Evolutionary conservation across 805 yeast species (phyloP), one percentile per base, ranked within the genome.

Genomic region (Sugiyamaella smithiae): DNA sequence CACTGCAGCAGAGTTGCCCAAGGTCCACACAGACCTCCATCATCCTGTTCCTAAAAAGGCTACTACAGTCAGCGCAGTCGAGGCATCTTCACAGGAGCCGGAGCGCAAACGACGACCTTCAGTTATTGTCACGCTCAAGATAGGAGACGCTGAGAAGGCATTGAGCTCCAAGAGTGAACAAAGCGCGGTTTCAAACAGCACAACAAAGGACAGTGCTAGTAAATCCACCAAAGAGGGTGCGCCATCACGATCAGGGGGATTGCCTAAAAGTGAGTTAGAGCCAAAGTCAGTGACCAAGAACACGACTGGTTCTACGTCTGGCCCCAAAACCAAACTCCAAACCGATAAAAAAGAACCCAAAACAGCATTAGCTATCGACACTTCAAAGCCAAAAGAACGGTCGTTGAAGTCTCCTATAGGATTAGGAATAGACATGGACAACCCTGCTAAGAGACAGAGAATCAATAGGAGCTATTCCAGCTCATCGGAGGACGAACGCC

Each of bases 31-130:
- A 24, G 16, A 29, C 14, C 43, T 49, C 11, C 46, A 38, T 9
- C 52, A 52, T 5, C 55, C 55, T 2, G 48, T 49, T 5, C 55
- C 55, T 7, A 50, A 49, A 38, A 36, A 49, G 4, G 50, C 40
- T 9, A 32, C 46, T 23, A 20, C 23, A 20, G 7, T 16, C 5
- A 7, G 24, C 25, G n/a, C 37, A 41, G 17, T 17, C 43, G 43
- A 38, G 45, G 26, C 37, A 11, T 40, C 43, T 3, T 14, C 36
- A 5, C 16, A 29, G 23, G 31, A 31, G 12, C 9, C 38, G 4
- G 38, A 35, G 6, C 19, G 22, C 26, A 28, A 46, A 17, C 40
- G 50, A 9, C 26, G 51, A 5, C 47, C 40, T 25, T 52, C 55
- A 23, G 33, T 50, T 5, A 45, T 51, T 7, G 55, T 53, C 14